phyloP scores from a whole-genome alignment of 495 filamentous ascomycete genomes.

The Penicillium samsonianum region DNA sequence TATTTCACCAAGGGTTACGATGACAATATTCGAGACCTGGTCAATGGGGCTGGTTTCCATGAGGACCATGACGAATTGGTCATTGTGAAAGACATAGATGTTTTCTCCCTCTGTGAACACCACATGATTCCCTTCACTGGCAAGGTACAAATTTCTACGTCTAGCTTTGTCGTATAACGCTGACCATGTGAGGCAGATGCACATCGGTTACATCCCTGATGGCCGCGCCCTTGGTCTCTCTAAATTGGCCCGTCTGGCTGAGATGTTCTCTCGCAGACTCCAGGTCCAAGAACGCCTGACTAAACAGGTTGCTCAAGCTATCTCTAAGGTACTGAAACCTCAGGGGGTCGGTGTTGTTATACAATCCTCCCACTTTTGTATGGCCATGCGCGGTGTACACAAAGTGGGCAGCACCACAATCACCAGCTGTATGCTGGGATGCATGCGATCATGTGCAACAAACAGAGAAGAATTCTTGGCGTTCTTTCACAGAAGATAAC shows the following conservation, averaged over 20 bases:
- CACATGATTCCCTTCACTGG: slow-evolving; percentile 96
- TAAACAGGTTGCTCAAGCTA: slow-evolving; percentile 91
- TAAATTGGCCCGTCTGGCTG: slow-evolving; percentile 90
- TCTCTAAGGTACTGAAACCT: slow-evolving; percentile 87
- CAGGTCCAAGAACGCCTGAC: slow-evolving; percentile 98
- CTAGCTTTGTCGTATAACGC: slow-evolving; percentile 6
- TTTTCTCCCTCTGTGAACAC: slow-evolving; percentile 97
- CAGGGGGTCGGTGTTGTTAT: slow-evolving; percentile 90
- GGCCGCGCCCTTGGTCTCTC: slow-evolving; percentile 87
- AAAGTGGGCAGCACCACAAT: slow-evolving; percentile 85
- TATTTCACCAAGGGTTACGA: slow-evolving; percentile 99
- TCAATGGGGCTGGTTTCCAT: slow-evolving; percentile 94
- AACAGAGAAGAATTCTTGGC: slow-evolving; percentile 92
- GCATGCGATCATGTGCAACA: slow-evolving; percentile 88
- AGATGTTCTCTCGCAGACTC: slow-evolving; percentile 91
- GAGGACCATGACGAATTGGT: slow-evolving; percentile 97
- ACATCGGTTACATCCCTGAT: slow-evolving; percentile 95
- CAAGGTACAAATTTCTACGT: slow-evolving; percentile 58
- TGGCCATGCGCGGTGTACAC: slow-evolving; percentile 94
- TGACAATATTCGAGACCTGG: slow-evolving; percentile 88
- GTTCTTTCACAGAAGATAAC: slow-evolving; percentile 63
- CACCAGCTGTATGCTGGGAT: slow-evolving; percentile 93
- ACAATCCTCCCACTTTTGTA: slow-evolving; percentile 96
- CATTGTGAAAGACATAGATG: slow-evolving; percentile 96
- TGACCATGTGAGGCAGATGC: slow-evolving; percentile 63